Percentiles rank a stretch among this genome's conserved stretches.
These are phyloP conservation scores for Diaporthe vexans DNA, from an alignment of 2,329 filamentous ascomycete species.

Conservation along the genomic window DNA sequence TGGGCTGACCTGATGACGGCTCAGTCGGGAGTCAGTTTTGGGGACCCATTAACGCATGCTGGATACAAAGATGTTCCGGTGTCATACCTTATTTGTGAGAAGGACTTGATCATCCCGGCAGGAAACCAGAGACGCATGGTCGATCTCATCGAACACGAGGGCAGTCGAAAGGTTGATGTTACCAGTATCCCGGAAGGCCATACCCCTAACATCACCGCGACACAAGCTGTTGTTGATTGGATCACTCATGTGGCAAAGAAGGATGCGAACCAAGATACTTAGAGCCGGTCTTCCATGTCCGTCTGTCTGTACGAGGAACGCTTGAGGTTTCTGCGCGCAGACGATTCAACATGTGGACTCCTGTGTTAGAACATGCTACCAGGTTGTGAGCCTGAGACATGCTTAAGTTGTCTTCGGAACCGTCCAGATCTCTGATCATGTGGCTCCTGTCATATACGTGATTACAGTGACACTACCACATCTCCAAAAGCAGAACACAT, in stretches of 20 bases:
- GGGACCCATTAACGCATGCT: not conserved
- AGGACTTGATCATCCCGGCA: not conserved
- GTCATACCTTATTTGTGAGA: conserved; percentile 6
- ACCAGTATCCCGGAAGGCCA: not conserved
- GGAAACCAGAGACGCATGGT: not conserved
- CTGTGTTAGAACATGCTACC: not conserved
- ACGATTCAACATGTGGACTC: no score
- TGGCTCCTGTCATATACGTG: no score
- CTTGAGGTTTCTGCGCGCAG: not conserved
- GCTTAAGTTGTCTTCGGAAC: not conserved
- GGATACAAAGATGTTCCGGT: conserved; percentile 8
- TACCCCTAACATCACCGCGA: not conserved
- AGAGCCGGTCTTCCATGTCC: not conserved
- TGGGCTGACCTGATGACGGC: not conserved
- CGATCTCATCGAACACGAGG: not conserved
- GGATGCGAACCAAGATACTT: not conserved
- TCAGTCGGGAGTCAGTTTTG: conserved; percentile 1
- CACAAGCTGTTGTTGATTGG: conserved; percentile 10
- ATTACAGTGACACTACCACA: no score
- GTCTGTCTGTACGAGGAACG: not conserved
- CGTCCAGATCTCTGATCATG: not conserved
- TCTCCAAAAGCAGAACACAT: no score
- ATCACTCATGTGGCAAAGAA: not conserved
- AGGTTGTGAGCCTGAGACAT: not conserved
- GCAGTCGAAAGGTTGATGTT: not conserved